Evolutionary conservation across 2,329 filamentous ascomycete species (phyloP), one percentile per base, ranked within the genome.

Genomic region (Sordariomycetes sp.): DNA sequence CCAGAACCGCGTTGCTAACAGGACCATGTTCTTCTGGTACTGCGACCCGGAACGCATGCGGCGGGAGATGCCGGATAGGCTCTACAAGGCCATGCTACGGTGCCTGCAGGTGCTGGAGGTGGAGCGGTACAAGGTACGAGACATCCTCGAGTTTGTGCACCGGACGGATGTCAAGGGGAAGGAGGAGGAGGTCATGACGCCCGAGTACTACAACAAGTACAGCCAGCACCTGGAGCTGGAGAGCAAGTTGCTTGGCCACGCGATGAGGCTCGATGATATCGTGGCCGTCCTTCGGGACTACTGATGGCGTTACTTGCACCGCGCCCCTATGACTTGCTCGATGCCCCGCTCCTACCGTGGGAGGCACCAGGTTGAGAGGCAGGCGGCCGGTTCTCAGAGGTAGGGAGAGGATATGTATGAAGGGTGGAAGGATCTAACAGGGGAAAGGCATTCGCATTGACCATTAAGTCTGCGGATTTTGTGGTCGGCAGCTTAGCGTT

Each of bases 1-100:
- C 62, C 39, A 45, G 39, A 86, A 85, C 60, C 85, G 90, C 36
- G 81, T 87, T 64, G 89, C 91, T 0, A 88, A 85, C 61, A 84
- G 90, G 56, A 95, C 90, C 0, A 80, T 96, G 25, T 97, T 91
- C 68, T 81, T 97, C 58, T 96, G 91, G 85, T 96, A 84, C 75
- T 95, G 90, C 69, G 91, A 97, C 66, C 75, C 80, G 12, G 82
- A 90, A 52, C 81, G 87, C 53, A 85, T 87, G 7, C 76, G 85
- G 54, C 77, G 80, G 22, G 80, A 86, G 60, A 73, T 95, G 1
- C 71, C 96, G 12, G 86, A 95, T 61, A 86, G 89, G 59, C 82
- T 87, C 0, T 97, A 96, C 75, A 95, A 95, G 69, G 81, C 85
- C 32, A 96, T 97, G 88, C 79, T 90, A 17, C 83, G 91, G 58